Conservation (phyloP, 2,329 filamentous ascomycete species). For the Dactylellina cionopaga region DNA sequence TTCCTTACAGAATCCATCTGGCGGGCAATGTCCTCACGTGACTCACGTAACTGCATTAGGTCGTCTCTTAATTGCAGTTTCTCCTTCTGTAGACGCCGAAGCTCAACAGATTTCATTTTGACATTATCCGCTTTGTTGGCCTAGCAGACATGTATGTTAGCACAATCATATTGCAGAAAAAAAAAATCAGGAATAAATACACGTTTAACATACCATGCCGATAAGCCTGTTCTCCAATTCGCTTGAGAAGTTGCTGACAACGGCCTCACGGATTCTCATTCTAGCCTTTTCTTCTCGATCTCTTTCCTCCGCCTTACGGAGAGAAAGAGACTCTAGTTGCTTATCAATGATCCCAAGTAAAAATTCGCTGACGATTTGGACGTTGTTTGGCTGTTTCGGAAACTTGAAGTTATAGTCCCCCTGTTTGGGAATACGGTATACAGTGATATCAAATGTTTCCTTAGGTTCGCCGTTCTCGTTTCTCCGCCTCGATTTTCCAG, state of each 20-base stretch:
- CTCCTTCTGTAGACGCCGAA: constrained; percentile 39
- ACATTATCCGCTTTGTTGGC: constrained; percentile 48
- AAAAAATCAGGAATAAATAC: background rate
- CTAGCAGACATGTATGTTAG: constrained; percentile 8
- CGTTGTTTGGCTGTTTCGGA: constrained; percentile 40
- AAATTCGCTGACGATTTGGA: constrained; percentile 39
- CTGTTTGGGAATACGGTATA: constrained; percentile 45
- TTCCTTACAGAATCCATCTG: constrained; percentile 56
- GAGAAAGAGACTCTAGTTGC: constrained; percentile 36
- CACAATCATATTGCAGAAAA: background rate
- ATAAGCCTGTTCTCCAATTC: constrained; percentile 54
- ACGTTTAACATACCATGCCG: constrained; percentile 54
- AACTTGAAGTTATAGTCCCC: constrained; percentile 48
- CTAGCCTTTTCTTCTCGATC: constrained; percentile 48
- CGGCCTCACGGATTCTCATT: constrained; percentile 49
- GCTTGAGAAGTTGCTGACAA: constrained; percentile 54
- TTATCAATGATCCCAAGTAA: constrained; percentile 37
- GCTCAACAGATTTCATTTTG: constrained; percentile 43
- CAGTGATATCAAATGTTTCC: constrained; percentile 49
- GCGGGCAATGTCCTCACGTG: constrained; percentile 54
- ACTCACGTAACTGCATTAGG: constrained; percentile 52
- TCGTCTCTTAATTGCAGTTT: constrained; percentile 54
- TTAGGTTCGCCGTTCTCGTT: constrained; percentile 38
- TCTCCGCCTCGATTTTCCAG: constrained; percentile 15
- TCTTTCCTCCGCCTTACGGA: constrained; percentile 34